phyloP scores from a whole-genome alignment of 257 asterid genomes.

The Nicotiana otophora region DNA sequence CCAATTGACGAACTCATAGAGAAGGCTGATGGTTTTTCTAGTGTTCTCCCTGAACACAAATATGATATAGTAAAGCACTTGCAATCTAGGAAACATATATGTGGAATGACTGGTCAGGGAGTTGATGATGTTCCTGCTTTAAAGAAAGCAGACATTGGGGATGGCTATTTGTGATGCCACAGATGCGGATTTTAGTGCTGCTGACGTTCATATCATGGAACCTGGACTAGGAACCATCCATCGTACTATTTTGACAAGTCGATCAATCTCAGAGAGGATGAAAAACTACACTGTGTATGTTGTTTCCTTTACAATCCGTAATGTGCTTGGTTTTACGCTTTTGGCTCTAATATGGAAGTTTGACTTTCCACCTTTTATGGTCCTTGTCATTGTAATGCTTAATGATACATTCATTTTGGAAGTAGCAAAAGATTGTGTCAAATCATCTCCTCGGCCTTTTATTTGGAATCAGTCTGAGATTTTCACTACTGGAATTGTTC shows the following conservation, averaged over 20 bases:
- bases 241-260: conserved; percentile 84
- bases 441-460: too few relatives aligned
- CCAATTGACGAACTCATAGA: conserved; percentile 77
- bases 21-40: conserved; percentile 32
- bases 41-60: conserved; percentile 95
- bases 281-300: conserved; percentile 75
- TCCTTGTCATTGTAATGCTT: conserved; percentile 86
- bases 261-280: conserved; percentile 92
- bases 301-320: conserved; percentile 90
- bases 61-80: conserved; percentile 89
- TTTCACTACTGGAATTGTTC: conserved; percentile 76
- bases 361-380: conserved; percentile 95
- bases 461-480: conserved; percentile 36
- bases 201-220: conserved; percentile 87
- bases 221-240: conserved; percentile 85
- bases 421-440: too few relatives aligned
- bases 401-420: conserved; percentile 76
- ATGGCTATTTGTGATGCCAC: conserved; percentile 95
- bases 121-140: conserved; percentile 63
- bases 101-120: conserved; percentile 95
- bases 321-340: conserved; percentile 94
- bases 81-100: conserved; percentile 88
- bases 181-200: conserved; percentile 95
- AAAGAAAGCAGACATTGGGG: conserved; percentile 85
- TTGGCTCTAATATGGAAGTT: conserved; percentile 89